Evolutionary conservation across 345 rosid species (phyloP).

Genomic region (Viola odorata): DNA sequence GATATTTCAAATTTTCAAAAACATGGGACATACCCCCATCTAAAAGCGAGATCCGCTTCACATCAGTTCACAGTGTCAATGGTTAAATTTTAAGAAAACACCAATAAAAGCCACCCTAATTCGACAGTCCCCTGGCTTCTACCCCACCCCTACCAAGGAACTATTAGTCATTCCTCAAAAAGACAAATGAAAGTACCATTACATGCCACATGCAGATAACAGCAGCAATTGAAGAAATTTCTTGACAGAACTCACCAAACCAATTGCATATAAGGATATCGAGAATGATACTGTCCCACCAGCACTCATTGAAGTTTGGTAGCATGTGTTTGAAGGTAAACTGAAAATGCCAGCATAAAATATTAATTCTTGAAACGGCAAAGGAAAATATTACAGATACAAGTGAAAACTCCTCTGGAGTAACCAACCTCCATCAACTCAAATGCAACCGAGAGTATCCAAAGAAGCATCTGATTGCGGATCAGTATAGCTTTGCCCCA

Average conservation of each 20-base stretch:
- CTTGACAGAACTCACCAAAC: slow-evolving; percentile 69
- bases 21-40: too few relatives aligned
- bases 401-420: too few relatives aligned
- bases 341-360: slow-evolving; percentile 36
- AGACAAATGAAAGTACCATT: background rate
- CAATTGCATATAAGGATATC: slow-evolving; percentile 96
- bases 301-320: slow-evolving; percentile 99
- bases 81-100: too few relatives aligned
- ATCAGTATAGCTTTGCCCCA: slow-evolving; percentile 98
- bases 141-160: background rate
- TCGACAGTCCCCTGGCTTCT: background rate
- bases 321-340: slow-evolving; percentile 95
- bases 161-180: background rate
- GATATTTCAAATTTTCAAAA: too few relatives aligned
- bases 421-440: slow-evolving; percentile 91
- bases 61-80: too few relatives aligned
- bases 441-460: slow-evolving; percentile 97
- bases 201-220: background rate
- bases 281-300: slow-evolving; percentile 99
- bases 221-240: background rate
- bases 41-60: too few relatives aligned
- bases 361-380: slow-evolving; percentile 3
- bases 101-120: background rate
- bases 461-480: slow-evolving; percentile 91
- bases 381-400: background rate